A percentile compares a stretch with the other conserved stretches of the same genome.
Evolutionary conservation across 352 stramenopile species (phyloP).

Genomic region (Lagenidium sp.): DNA sequence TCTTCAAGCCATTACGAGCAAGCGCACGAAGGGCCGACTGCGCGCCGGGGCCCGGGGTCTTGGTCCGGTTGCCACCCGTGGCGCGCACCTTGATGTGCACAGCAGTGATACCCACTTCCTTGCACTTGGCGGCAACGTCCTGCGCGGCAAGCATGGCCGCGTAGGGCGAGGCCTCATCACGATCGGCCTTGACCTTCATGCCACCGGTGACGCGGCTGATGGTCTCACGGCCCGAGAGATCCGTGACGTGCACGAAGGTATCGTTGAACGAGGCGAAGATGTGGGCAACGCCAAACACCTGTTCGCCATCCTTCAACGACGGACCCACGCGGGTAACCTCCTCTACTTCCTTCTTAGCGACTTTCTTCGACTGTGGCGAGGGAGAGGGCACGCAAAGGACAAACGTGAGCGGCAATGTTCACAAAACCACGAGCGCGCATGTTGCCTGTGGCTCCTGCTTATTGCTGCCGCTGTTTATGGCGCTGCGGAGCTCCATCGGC

Average conservation of each 20-base stretch:
- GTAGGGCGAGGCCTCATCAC: constrained; percentile 99
- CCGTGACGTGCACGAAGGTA: constrained; percentile 99
- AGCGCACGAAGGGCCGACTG: constrained; percentile 98
- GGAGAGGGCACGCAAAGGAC: constrained; percentile 1
- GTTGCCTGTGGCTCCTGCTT: too few relatives aligned
- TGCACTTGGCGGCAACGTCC: constrained; percentile 96
- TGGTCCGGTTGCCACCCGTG: constrained; percentile 98
- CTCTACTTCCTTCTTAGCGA: constrained; percentile 86
- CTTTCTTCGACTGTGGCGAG: constrained; percentile 63
- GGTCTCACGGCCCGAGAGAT: constrained; percentile 99
- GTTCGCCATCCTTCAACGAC: constrained; percentile 95
- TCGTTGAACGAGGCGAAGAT: constrained; percentile 99
- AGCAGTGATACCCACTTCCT: constrained; percentile 98
- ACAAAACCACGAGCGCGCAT: neutral
- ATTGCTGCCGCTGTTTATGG: too few relatives aligned
- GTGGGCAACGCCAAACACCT: constrained; percentile 99
- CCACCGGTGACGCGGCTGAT: constrained; percentile 99
- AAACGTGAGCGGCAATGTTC: neutral
- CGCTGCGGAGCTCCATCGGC: too few relatives aligned
- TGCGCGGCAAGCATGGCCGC: constrained; percentile 99
- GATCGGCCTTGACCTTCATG: constrained; percentile 99
- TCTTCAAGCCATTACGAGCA: constrained; percentile 99
- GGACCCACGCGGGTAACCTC: constrained; percentile 90
- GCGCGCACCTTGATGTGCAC: constrained; percentile 99
- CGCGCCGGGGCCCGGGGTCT: constrained; percentile 97